phyloP scores from a whole-genome alignment of 805 yeast genomes.

The Kazachstania psychrophila region DNA sequence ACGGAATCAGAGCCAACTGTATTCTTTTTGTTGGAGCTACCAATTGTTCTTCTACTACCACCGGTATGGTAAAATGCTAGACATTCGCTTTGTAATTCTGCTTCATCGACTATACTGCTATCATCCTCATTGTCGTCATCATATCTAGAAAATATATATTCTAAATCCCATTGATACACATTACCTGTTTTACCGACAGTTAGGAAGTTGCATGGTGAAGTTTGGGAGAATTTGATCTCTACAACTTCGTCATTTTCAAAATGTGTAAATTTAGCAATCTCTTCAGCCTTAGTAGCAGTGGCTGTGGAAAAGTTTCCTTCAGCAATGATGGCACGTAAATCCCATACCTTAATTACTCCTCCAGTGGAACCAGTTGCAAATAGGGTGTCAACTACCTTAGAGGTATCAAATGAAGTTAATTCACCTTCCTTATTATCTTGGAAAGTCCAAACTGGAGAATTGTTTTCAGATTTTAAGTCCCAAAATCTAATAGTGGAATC shows the following conservation, averaged over 20 bases:
- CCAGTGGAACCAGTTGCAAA: slow-evolving; percentile 25
- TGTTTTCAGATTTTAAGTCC: slow-evolving; percentile 17
- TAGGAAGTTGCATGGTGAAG: slow-evolving; percentile 20
- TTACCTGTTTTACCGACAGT: slow-evolving; percentile 25
- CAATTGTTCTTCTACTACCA: slow-evolving; percentile 22
- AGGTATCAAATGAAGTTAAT: slow-evolving; percentile 15
- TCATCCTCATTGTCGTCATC: slow-evolving; percentile 34
- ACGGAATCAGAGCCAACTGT: slow-evolving; percentile 20
- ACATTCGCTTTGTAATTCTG: slow-evolving; percentile 13
- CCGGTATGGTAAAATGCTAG: slow-evolving; percentile 25
- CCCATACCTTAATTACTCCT: slow-evolving; percentile 28
- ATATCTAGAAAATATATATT: slow-evolving; percentile 28
- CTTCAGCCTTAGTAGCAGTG: slow-evolving; percentile 5
- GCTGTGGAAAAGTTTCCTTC: neutral
- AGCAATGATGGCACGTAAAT: slow-evolving; percentile 21
- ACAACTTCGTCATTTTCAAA: slow-evolving; percentile 20
- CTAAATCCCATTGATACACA: slow-evolving; percentile 30
- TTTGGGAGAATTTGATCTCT: slow-evolving; percentile 19
- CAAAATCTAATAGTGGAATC: slow-evolving; percentile 23
- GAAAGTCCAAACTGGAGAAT: slow-evolving; percentile 15
- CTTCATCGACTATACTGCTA: slow-evolving; percentile 25
- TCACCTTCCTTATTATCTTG: slow-evolving; percentile 15
- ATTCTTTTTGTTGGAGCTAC: slow-evolving; percentile 9
- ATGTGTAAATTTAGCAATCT: slow-evolving; percentile 18
- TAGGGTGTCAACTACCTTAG: slow-evolving; percentile 19